Base-by-base conservation (phyloP, 2,329 filamentous ascomycete genomes). In the Zalaria obscura region DNA sequence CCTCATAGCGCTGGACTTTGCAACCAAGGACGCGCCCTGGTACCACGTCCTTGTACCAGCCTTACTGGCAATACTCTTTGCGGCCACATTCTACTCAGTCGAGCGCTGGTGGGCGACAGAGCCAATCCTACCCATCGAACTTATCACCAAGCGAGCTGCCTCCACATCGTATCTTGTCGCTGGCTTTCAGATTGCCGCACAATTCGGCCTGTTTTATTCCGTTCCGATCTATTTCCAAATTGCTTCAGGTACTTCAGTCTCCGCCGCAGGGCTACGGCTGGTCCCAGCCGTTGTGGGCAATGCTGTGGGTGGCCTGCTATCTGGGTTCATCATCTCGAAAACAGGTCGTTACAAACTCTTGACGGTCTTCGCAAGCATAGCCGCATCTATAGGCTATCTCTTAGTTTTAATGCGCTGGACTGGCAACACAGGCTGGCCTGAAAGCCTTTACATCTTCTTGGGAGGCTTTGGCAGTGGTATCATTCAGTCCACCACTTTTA, bases 11-110 rank as follows among this genome's bases (percentile, higher is more conserved):
- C 70, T 93, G 37, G 91, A 88, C 56, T 78, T 83, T 0, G 86
- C 86, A 9, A 85, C 86, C 2, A 93, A 89, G 52, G 63, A 86
- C 27, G 77, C 93, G 0, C 80, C 85, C 0, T 94, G 87, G 86
- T 73, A 69, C 0, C 82, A 91, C 52, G 85, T 85, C 0, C 65
- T 93, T 4, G 80, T 89, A 2, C 65, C 88, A 35, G 72, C 72
- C 1, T 76, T 77, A 0, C 66, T 93, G 34, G 77, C 81, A 0
- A 64, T 89, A 3, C 80, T 83, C 1, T 51, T 72, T 2, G 65
- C 73, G 3, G 73, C 75, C 7, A 60, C 67, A 5, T 91, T 93
- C 61, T 60, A 88, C 39, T 76, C 77, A 55, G 75, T 87, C 61
- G 87, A 94, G 64, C 69, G 73, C 36, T 68, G 68, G 8, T 51